Base-by-base conservation (phyloP, 805 yeast genomes). In the Spathaspora girioi region DNA sequence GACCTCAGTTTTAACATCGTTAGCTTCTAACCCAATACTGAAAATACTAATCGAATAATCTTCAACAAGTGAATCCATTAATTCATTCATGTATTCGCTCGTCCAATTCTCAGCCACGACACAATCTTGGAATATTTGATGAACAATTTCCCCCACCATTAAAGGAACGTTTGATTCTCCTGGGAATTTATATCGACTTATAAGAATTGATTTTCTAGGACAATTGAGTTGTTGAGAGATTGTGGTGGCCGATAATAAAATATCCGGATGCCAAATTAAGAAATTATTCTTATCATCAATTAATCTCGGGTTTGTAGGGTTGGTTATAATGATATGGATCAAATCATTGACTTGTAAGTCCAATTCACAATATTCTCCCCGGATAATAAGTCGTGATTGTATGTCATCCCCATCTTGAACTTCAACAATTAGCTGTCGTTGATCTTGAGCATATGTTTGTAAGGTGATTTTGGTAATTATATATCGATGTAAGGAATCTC, bases 191-290 rank as follows among this genome's bases (percentile, higher is more conserved):
- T 87, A 71, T 44, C 84, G 71, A 27, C 78, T 73, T 31, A 73
- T 70, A 3, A 93, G 65, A 0, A 89, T 83, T 0, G 93, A 81
- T 52, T 84, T 80, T 50, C 99, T 71, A 29, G 82, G 73, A 62
- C 99, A 94, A 17, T 72, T 76, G 29, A 89, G 70, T 1, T 93
- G 85, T 42, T 87, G 87, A 0, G 97, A 86, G 1, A 91, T 80
- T 3, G 85, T 71, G 0, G 98, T 94, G 2, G 97, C 91, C 0
- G 97, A 81, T 0, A 93, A 69, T 11, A 94, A 68, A 3, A 81
- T 68, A 63, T 94, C 98, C 0, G 99, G 99, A 56, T 87, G 81
- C 78, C 94, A 79, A 18, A 93, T 77, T 27, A 92, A 66, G n/a
- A 91, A 63, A 57, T 86, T 83, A 29, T 77, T 77, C 32, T 76